These are phyloP conservation scores for Aspergillus sclerotialis DNA, from an alignment of 2,329 filamentous ascomycete genomes.

Conservation along the genomic window DNA sequence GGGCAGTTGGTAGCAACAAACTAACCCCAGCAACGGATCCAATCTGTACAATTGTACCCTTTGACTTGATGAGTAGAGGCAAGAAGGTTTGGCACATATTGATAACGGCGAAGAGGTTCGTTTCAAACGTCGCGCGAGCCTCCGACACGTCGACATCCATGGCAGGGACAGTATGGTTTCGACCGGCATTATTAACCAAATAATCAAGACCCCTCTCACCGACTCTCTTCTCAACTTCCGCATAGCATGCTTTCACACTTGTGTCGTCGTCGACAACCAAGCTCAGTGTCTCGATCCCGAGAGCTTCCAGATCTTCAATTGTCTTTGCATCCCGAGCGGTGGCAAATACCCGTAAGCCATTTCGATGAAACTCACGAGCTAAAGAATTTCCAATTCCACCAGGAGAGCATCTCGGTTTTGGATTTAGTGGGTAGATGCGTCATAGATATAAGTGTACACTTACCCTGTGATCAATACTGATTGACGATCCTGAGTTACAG, in stretches of 20 bases:
- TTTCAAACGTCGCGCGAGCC: constrained; percentile 42
- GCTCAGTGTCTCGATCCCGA: constrained; percentile 48
- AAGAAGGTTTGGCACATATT: constrained; percentile 50
- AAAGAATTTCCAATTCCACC: constrained; percentile 55
- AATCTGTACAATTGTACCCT: constrained; percentile 40
- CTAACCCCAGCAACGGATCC: constrained; percentile 37
- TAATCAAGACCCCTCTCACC: constrained; percentile 46
- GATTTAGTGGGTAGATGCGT: not conserved
- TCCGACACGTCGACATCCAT: constrained; percentile 47
- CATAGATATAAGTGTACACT: constrained; percentile 6
- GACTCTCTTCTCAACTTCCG: constrained; percentile 41
- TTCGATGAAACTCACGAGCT: constrained; percentile 48
- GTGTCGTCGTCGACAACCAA: constrained; percentile 47
- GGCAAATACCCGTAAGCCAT: constrained; percentile 51
- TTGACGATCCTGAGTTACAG: constrained; percentile 23
- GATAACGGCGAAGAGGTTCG: constrained; percentile 54
- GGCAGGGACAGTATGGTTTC: constrained; percentile 52
- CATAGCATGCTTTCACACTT: constrained; percentile 43
- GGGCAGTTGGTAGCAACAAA: not conserved
- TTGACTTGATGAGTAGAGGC: constrained; percentile 44
- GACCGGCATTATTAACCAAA: constrained; percentile 51
- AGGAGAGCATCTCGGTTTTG: constrained; percentile 27
- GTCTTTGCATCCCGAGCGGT: constrained; percentile 47
- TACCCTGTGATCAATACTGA: constrained; percentile 39
- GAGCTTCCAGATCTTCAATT: constrained; percentile 42